A percentile compares a stretch with the other conserved stretches of the same genome.
Evolutionary conservation across 164 flowering plant genomes (phyloP).

Genomic region (Sextonia rubra): DNA sequence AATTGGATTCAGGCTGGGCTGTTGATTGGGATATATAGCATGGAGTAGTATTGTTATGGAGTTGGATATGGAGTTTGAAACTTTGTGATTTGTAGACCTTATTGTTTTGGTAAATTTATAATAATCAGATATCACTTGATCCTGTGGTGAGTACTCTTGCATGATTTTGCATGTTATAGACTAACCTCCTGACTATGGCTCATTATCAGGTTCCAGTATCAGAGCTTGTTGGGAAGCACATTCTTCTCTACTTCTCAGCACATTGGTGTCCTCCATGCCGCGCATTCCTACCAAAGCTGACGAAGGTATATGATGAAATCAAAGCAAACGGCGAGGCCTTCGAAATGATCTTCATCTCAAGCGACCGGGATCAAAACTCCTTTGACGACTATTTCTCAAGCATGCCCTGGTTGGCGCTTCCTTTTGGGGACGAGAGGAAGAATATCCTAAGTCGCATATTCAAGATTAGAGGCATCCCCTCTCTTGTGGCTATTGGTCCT

Average conservation of each 20-base stretch:
- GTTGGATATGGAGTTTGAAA: too few species aligned
- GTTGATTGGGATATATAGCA: too few species aligned
- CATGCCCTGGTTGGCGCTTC: constrained; percentile 85
- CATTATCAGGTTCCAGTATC: constrained; percentile 44
- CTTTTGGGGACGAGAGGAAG: constrained; percentile 54
- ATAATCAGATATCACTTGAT: too few species aligned
- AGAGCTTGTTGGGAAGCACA: constrained; percentile 57
- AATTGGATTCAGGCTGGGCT: too few species aligned
- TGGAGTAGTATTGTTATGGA: too few species aligned
- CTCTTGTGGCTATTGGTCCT: constrained; percentile 56
- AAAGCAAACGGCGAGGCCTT: constrained; percentile 49
- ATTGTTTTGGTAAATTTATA: too few species aligned
- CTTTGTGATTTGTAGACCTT: too few species aligned
- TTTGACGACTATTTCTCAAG: constrained; percentile 48
- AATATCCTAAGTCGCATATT: constrained; percentile 32
- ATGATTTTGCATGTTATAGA: background rate
- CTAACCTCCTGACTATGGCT: background rate
- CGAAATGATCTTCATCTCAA: constrained; percentile 62
- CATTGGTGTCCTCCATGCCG: constrained; percentile 77
- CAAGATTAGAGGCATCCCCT: constrained; percentile 56
- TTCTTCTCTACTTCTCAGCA: constrained; percentile 65
- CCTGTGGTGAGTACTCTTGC: too few species aligned
- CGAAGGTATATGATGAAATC: constrained; percentile 52
- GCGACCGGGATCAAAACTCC: constrained; percentile 46
- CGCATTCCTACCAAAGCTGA: constrained; percentile 51